A percentile compares a stretch with the other conserved stretches of the same genome.
Evolutionary conservation across 2,329 filamentous ascomycete species (phyloP).

Genomic region (Neophaeococcomyces mojaviensis): DNA sequence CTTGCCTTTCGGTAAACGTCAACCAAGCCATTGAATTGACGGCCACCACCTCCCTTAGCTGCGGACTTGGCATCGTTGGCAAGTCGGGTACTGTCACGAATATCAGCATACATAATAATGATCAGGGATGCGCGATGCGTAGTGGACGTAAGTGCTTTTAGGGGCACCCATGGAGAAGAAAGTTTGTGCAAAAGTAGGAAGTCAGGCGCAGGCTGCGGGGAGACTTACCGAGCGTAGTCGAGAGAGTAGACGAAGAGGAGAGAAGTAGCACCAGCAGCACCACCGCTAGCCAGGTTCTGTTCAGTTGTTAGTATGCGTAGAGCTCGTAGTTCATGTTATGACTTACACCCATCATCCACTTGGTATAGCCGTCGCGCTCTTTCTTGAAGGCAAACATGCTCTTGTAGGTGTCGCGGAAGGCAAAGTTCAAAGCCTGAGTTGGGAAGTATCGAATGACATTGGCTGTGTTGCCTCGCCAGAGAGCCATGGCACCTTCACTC

Average conservation of each 20-base stretch:
- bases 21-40: slow-evolving; percentile 99
- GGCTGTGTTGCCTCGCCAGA: slow-evolving; percentile 99
- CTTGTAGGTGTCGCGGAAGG: slow-evolving; percentile 99
- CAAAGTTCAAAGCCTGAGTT: slow-evolving; percentile 99
- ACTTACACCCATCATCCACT: slow-evolving; percentile 99
- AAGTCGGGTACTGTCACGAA: slow-evolving; percentile 78
- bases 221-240: slow-evolving; percentile 70
- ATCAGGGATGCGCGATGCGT: no score
- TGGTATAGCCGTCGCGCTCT: slow-evolving; percentile 93
- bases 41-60: slow-evolving; percentile 83
- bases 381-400: slow-evolving; percentile 99
- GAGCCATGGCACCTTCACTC: slow-evolving; percentile 85
- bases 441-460: slow-evolving; percentile 99
- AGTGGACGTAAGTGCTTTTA: no score
- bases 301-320: no score
- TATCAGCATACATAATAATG: no score
- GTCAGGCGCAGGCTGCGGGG: no score
- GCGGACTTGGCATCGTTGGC: slow-evolving; percentile 99
- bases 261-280: slow-evolving; percentile 99
- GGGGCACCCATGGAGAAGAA: no score
- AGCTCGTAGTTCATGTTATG: no score
- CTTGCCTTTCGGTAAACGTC: slow-evolving; percentile 99
- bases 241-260: slow-evolving; percentile 99
- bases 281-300: slow-evolving; percentile 99
- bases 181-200: no score